phyloP scores from a whole-genome alignment of 2,329 filamentous ascomycete species.

The Thielaviopsis musarum region DNA sequence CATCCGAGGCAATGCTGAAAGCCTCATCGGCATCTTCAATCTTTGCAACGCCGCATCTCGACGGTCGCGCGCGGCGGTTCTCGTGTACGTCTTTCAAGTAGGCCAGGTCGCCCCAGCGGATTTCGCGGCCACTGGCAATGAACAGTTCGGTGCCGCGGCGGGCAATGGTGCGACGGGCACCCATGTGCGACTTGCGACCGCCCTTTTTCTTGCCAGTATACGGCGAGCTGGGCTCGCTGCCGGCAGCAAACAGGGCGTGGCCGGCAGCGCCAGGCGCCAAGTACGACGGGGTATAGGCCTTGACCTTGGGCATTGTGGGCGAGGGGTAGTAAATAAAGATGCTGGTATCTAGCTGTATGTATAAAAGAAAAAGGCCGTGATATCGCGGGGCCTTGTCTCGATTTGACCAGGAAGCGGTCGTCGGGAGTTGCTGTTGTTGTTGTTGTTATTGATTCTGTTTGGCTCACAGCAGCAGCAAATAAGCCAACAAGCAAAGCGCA shows the following conservation, averaged over 20 bases:
- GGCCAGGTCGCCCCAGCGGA: slow-evolving; percentile 77
- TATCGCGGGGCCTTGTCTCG: background rate
- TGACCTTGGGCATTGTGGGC: slow-evolving; percentile 62
- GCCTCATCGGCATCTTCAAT: slow-evolving; percentile 23
- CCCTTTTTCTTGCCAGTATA: slow-evolving; percentile 22
- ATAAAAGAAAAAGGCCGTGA: background rate
- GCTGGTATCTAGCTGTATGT: background rate
- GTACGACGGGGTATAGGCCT: slow-evolving; percentile 75
- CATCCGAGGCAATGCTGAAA: background rate
- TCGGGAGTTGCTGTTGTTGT: background rate
- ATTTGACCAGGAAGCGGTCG: background rate
- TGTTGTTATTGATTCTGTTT: background rate
- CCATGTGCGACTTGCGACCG: slow-evolving; percentile 24
- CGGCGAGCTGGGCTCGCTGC: slow-evolving; percentile 24
- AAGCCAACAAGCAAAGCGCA: background rate
- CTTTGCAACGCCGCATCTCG: slow-evolving; percentile 22
- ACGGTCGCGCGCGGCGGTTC: slow-evolving; percentile 13
- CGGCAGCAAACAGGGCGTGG: slow-evolving; percentile 54
- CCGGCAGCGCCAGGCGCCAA: slow-evolving; percentile 63
- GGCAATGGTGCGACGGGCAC: slow-evolving; percentile 53
- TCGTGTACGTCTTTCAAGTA: slow-evolving; percentile 49
- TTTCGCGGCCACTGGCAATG: slow-evolving; percentile 71
- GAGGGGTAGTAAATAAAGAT: background rate
- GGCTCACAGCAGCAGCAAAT: background rate
- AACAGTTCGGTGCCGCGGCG: slow-evolving; percentile 76